Evolutionary conservation across 2,329 filamentous ascomycete species (phyloP).

Genomic region (Fusarium chuoi): DNA sequence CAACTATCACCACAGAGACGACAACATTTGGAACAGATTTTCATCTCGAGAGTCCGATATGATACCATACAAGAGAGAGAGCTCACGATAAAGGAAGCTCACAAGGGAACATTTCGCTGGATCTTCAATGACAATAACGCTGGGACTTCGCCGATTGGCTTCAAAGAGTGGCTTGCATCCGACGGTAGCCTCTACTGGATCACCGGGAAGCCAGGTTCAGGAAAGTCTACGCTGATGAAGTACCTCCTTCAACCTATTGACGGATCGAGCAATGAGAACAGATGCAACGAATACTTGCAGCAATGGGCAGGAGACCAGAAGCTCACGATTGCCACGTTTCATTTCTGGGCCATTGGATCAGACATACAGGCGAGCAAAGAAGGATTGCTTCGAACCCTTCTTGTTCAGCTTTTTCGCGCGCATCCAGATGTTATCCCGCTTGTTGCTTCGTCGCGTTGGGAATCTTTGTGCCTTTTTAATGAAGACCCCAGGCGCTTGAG

Average conservation of each 20-base stretch:
- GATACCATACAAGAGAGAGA: conserved; percentile 20
- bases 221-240: conserved; percentile 11
- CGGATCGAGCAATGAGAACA: neutral
- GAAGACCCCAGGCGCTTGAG: neutral
- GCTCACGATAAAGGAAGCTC: conserved; percentile 6
- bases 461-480: conserved; percentile 13
- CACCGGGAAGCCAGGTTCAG: conserved; percentile 18
- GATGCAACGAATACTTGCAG: neutral
- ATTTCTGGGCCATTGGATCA: conserved; percentile 30
- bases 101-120: conserved; percentile 19
- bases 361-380: neutral
- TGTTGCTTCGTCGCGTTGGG: neutral
- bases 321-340: conserved; percentile 2
- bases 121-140: neutral
- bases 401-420: conserved; percentile 1
- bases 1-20: neutral
- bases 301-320: neutral
- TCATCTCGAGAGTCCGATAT: conserved; percentile 8
- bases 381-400: neutral
- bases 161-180: conserved; percentile 14
- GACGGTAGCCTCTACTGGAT: conserved; percentile 15
- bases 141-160: neutral
- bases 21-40: neutral
- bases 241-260: neutral
- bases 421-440: neutral